A percentile compares a stretch with the other conserved stretches of the same genome.
These are phyloP conservation scores for Lumnitzera littorea DNA, from an alignment of 345 rosid genomes.

Conservation along the genomic window DNA sequence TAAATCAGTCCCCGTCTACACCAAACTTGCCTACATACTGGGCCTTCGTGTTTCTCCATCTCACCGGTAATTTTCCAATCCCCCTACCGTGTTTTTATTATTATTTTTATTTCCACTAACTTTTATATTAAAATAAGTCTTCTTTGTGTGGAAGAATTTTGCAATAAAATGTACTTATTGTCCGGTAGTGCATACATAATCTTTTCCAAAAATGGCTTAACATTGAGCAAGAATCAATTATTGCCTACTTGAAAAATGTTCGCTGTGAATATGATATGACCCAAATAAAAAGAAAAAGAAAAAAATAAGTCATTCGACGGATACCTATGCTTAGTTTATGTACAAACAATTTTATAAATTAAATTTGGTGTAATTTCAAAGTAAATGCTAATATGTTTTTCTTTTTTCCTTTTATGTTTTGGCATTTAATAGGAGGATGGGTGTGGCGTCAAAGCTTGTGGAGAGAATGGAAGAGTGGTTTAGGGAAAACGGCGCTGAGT, in stretches of 20 bases:
- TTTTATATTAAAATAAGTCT: neutral
- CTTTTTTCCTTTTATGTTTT: neutral
- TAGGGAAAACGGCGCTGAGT: conserved; percentile 66
- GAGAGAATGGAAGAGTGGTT: conserved; percentile 75
- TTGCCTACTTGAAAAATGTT: too few species aligned
- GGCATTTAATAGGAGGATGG: conserved; percentile 63
- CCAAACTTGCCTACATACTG: conserved; percentile 78
- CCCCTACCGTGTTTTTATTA: neutral
- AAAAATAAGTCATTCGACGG: too few species aligned
- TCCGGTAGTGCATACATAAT: neutral
- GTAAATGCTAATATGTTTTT: neutral
- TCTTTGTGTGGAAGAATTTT: neutral
- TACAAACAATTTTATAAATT: neutral
- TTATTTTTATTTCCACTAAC: neutral
- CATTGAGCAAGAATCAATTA: neutral
- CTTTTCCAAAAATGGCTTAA: conserved; percentile 7
- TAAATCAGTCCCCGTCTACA: conserved; percentile 42
- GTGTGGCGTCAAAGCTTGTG: conserved; percentile 71
- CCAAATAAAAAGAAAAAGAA: too few species aligned
- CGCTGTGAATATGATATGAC: too few species aligned
- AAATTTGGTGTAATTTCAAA: neutral
- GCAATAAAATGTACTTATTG: neutral
- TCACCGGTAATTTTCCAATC: conserved; percentile 42
- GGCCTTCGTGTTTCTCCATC: conserved; percentile 92
- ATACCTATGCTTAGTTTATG: neutral